Evolutionary conservation across 805 yeast species (phyloP).

Genomic region (Cyberlindnera mississippiensis): DNA sequence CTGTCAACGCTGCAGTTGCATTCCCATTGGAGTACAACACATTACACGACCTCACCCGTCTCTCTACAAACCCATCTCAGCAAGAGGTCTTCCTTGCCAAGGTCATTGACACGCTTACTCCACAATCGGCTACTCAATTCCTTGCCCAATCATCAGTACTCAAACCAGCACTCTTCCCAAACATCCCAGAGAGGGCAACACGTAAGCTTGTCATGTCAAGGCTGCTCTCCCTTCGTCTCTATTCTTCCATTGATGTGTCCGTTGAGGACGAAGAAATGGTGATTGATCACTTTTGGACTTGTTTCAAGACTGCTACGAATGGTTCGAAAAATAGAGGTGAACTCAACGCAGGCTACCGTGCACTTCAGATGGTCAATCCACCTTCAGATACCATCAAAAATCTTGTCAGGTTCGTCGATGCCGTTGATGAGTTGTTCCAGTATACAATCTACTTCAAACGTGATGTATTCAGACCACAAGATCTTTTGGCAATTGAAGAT

Average conservation of each 20-base stretch:
- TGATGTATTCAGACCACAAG: constrained; percentile 38
- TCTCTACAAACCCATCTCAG: constrained; percentile 3
- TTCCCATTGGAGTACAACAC: constrained; percentile 13
- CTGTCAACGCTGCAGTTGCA: constrained; percentile 7
- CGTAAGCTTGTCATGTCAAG: constrained; percentile 23
- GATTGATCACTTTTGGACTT: constrained; percentile 36
- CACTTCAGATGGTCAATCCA: constrained; percentile 21
- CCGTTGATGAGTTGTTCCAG: constrained; percentile 29
- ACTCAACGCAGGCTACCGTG: constrained; percentile 34
- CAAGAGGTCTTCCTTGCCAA: constrained; percentile 11
- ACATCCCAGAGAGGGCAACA: constrained; percentile 14
- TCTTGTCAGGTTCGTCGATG: constrained; percentile 21
- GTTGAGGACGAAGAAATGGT: constrained; percentile 17
- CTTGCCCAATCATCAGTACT: constrained; percentile 5
- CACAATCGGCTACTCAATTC: constrained; percentile 9
- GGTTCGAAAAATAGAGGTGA: constrained; percentile 37
- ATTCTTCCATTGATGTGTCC: constrained; percentile 21
- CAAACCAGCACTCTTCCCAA: constrained; percentile 13
- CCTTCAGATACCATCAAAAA: constrained; percentile 14
- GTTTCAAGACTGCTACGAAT: constrained; percentile 40
- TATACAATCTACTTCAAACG: constrained; percentile 31
- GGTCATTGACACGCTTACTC: constrained; percentile 9
- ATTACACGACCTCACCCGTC: constrained; percentile 7
- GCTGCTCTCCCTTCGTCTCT: constrained; percentile 28
- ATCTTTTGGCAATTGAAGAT: constrained; percentile 31